These are phyloP conservation scores for Vitis labrusca DNA, from an alignment of 164 flowering plant species.

Conservation along the genomic window DNA sequence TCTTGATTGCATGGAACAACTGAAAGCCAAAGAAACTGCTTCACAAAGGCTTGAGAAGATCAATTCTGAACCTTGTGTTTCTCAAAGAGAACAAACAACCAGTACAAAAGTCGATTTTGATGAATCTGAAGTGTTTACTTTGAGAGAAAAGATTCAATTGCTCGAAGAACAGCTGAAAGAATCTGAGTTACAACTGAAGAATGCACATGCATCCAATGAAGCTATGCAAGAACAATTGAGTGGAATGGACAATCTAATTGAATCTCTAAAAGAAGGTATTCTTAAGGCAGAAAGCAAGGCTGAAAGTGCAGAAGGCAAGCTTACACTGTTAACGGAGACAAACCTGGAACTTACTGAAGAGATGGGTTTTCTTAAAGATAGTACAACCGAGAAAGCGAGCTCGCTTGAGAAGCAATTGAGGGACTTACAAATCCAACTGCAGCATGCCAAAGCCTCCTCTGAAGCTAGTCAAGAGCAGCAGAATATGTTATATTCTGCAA, in stretches of 20 bases:
- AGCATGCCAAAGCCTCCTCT: slow-evolving; percentile 48
- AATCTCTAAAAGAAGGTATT: slow-evolving; percentile 45
- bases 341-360: slow-evolving; percentile 67
- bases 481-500: slow-evolving; percentile 51
- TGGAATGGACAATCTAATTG: slow-evolving; percentile 46
- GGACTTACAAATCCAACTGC: slow-evolving; percentile 49
- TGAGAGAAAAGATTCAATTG: slow-evolving; percentile 43
- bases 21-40: slow-evolving; percentile 36
- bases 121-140: slow-evolving; percentile 33
- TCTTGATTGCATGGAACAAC: slow-evolving; percentile 31
- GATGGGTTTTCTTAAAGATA: slow-evolving; percentile 46
- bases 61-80: slow-evolving; percentile 12
- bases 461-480: slow-evolving; percentile 77
- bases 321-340: slow-evolving; percentile 45
- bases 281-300: slow-evolving; percentile 48
- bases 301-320: slow-evolving; percentile 58
- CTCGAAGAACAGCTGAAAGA: slow-evolving; percentile 49
- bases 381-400: slow-evolving; percentile 33
- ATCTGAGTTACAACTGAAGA: slow-evolving; percentile 33
- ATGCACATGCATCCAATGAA: slow-evolving; percentile 29
- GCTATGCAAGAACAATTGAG: slow-evolving; percentile 37
- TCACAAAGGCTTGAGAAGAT: slow-evolving; percentile 33
- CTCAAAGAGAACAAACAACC: slow-evolving; percentile 7
- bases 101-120: slow-evolving; percentile 19
- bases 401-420: slow-evolving; percentile 51